A percentile compares a stretch with the other conserved stretches of the same genome.
phyloP scores from a whole-genome alignment of 1,284 basidiomycete species.

The Puccinia triticina region DNA sequence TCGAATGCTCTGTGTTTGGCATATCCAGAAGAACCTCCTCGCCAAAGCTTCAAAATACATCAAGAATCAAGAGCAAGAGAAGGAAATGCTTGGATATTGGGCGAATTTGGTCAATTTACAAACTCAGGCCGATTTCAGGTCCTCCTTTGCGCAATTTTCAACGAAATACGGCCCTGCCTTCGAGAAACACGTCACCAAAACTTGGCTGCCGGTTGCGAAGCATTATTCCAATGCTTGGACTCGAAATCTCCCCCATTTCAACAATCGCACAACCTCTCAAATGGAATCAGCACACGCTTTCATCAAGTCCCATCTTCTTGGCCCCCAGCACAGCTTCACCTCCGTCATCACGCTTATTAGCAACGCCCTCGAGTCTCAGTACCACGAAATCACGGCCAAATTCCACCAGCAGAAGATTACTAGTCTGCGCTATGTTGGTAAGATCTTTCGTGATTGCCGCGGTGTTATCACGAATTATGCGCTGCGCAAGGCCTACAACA shows the following conservation, averaged over 20 bases:
- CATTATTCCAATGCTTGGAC: constrained; percentile 11
- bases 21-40: constrained; percentile 2
- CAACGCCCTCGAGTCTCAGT: neutral
- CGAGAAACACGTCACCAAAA: neutral
- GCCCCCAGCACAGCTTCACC: constrained; percentile 4
- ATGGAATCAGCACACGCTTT: constrained; percentile 11
- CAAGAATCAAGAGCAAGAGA: neutral
- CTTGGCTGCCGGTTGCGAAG: neutral
- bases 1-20: neutral
- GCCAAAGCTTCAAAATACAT: neutral
- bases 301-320: neutral
- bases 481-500: neutral
- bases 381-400: neutral
- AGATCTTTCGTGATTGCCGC: neutral
- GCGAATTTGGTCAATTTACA: neutral
- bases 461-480: constrained; percentile 1
- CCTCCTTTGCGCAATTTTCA: neutral
- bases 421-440: neutral
- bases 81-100: neutral
- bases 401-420: neutral
- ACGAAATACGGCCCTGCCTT: neutral
- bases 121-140: neutral
- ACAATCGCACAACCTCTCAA: neutral
- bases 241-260: neutral
- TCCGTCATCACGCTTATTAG: neutral